Evolutionary conservation across 2,329 filamentous ascomycete species (phyloP), one percentile per base, ranked within the genome.

Genomic region (Aspergillus tanneri): DNA sequence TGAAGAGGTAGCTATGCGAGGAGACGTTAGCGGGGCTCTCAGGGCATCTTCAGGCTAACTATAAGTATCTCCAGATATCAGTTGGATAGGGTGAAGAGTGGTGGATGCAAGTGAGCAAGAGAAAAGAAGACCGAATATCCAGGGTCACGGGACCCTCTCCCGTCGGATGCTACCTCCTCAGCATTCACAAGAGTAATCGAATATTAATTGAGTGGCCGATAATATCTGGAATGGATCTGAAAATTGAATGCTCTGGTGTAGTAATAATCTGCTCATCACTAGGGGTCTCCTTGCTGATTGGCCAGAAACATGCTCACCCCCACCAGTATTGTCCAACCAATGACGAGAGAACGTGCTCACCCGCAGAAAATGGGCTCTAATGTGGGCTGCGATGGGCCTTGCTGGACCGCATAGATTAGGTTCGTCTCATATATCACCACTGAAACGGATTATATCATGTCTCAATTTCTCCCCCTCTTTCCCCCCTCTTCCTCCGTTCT

Each of bases 301-400:
- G 11, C 8, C 14, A 18, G 40, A 54, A 56, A 56, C 50, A 44
- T 56, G 54, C 54, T 56, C 54, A 56, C 35, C 35, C 27, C 23
- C 43, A 37, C 46, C 28, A 3, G 9, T 2, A 3, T 12, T 8
- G 14, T 12, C 46, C 42, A 45, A 49, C 39, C 42, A 44, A 23
- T 12, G 34, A 22, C 9, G 7, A 18, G 12, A 21, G 32, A 14
- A 24, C 10, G 42, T n/a, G 43, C 43, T 23, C 41, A 49, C 38
- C 27, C 19, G 50, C 21, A 23, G 28, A 41, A 53, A 52, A 56
- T 55, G 37, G 55, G 55, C 54, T 56, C 57, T 52, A 53, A 43
- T 42, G 46, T 44, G 39, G 11, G 27, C 28, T 18, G 30, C 18
- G 23, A 28, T 38, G 12, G 28, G 28, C 14, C 42, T 46, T 50